phyloP scores from a whole-genome alignment of 805 yeast species.

The Wickerhamiella dianesei region DNA sequence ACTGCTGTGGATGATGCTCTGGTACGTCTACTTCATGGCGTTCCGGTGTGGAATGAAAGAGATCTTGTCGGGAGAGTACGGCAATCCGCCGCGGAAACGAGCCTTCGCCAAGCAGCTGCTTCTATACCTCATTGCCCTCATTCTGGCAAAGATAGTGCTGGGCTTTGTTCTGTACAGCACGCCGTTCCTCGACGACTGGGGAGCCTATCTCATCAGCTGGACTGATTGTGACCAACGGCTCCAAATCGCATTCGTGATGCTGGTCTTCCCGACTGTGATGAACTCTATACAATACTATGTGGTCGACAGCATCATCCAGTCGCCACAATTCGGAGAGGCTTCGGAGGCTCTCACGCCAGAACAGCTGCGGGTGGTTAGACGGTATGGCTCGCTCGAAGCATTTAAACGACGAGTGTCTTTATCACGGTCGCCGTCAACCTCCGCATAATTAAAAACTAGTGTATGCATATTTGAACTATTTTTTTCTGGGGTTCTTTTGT shows the following conservation, averaged over 20 bases:
- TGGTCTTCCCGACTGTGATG: conserved; percentile 35
- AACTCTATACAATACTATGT: conserved; percentile 39
- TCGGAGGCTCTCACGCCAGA: conserved; percentile 4
- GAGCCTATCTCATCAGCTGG: conserved; percentile 72
- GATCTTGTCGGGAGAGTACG: conserved; percentile 45
- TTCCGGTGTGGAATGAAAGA: conserved; percentile 31
- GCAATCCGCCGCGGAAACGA: conserved; percentile 45
- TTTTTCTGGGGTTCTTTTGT: neutral
- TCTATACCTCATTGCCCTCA: conserved; percentile 51
- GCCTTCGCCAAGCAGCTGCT: conserved; percentile 60
- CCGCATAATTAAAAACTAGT: neutral
- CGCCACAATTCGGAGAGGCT: conserved; percentile 27
- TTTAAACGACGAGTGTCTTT: conserved; percentile 3
- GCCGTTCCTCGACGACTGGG: conserved; percentile 56
- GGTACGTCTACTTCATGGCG: conserved; percentile 29
- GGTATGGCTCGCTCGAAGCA: conserved; percentile 11
- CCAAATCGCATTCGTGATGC: conserved; percentile 78
- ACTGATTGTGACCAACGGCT: conserved; percentile 56
- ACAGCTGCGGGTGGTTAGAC: neutral
- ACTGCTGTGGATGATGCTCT: conserved; percentile 46
- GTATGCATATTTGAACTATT: neutral
- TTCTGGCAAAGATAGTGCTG: conserved; percentile 48
- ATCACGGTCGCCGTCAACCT: neutral
- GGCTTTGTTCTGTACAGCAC: conserved; percentile 44
- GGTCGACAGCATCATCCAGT: conserved; percentile 46